phyloP scores from a whole-genome alignment of 257 asterid species.

The Knoxia roxburghii region DNA sequence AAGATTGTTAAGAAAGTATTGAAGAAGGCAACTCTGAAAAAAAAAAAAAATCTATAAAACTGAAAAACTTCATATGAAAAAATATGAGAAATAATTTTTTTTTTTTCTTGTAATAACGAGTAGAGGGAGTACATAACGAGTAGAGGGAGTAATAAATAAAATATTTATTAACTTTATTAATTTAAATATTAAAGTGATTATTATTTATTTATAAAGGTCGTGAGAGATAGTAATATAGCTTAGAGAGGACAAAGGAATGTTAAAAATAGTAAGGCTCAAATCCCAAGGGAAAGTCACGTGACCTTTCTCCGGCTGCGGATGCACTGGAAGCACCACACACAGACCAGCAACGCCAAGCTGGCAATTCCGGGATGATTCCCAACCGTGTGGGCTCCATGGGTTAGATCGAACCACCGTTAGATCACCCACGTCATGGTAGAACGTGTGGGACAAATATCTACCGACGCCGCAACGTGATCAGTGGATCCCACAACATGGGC shows the following conservation, averaged over 20 bases:
- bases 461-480: constrained; percentile 36
- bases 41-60: too few species aligned
- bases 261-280: constrained; percentile 22
- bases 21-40: too few species aligned
- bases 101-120: too few species aligned
- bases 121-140: too few species aligned
- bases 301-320: constrained; percentile 23
- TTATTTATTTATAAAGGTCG: neutral
- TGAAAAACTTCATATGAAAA: too few species aligned
- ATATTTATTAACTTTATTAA: too few species aligned
- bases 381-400: constrained; percentile 42
- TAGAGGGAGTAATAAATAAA: too few species aligned
- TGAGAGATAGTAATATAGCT: neutral
- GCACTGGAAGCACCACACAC: neutral
- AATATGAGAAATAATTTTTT: too few species aligned
- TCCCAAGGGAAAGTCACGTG: constrained; percentile 51
- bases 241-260: constrained; percentile 3
- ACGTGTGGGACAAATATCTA: constrained; percentile 16
- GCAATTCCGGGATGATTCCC: constrained; percentile 26
- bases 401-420: constrained; percentile 12
- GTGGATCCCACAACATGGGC: constrained; percentile 35
- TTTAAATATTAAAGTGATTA: too few species aligned
- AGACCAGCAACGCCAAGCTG: constrained; percentile 31
- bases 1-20: too few species aligned
- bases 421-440: constrained; percentile 18